Conservation (phyloP, 768 basidiomycete species). For the Mycena venus region DNA sequence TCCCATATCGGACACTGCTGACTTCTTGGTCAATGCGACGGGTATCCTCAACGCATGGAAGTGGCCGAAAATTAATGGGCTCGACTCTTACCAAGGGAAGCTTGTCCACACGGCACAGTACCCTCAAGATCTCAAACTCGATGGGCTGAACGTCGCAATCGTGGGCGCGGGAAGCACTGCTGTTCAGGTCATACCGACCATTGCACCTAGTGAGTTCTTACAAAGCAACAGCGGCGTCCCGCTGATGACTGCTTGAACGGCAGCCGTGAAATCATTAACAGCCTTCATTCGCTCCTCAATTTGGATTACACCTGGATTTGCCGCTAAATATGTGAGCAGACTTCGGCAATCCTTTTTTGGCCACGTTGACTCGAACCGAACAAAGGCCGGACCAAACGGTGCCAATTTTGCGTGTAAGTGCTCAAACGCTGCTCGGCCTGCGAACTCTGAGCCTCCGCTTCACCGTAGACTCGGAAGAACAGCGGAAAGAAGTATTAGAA, state of each 20-base stretch:
- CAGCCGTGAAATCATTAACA: conserved; percentile 46
- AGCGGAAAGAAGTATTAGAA: conserved; percentile 52
- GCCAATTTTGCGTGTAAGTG: conserved; percentile 9
- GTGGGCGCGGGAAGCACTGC: conserved; percentile 46
- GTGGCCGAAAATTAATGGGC: conserved; percentile 53
- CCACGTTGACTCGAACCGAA: background rate
- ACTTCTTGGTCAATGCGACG: conserved; percentile 2
- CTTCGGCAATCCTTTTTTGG: background rate
- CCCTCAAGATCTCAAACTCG: conserved; percentile 42
- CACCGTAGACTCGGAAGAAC: conserved; percentile 51
- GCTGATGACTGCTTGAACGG: background rate
- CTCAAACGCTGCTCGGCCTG: background rate
- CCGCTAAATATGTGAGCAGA: conserved; percentile 4
- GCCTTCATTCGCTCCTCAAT: conserved; percentile 50
- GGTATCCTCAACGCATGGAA: conserved; percentile 51
- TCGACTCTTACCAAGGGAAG: conserved; percentile 47
- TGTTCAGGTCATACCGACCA: conserved; percentile 12
- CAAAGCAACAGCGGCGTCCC: background rate
- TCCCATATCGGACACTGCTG: background rate
- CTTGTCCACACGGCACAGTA: conserved; percentile 55
- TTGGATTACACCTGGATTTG: conserved; percentile 43
- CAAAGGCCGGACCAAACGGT: background rate
- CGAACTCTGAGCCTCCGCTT: background rate
- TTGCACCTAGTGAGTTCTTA: background rate
- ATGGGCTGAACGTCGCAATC: conserved; percentile 52